A percentile compares a stretch with the other conserved stretches of the same genome.
Evolutionary conservation across 164 flowering plant genomes (phyloP).

Genomic region (Berberis vulgaris): DNA sequence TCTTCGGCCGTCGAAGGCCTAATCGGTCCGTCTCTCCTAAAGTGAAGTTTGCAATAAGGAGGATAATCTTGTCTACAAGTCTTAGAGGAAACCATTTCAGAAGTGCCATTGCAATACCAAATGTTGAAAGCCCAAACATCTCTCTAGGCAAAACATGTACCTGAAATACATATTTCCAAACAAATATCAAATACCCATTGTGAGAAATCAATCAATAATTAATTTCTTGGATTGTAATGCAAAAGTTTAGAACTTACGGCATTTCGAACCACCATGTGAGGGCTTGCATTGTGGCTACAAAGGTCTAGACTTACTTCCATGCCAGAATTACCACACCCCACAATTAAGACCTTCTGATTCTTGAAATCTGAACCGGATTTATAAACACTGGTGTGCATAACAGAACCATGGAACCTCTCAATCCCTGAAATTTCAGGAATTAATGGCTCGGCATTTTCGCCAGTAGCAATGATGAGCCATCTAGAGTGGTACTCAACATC

Average conservation of each 20-base stretch:
- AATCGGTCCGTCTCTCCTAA: slow-evolving; percentile 65
- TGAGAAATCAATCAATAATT: slow-evolving; percentile 1
- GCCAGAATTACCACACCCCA: slow-evolving; percentile 97
- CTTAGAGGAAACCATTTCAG: slow-evolving; percentile 71
- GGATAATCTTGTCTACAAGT: slow-evolving; percentile 65
- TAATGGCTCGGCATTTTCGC: slow-evolving; percentile 85
- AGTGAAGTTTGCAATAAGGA: slow-evolving; percentile 39
- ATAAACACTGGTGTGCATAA: slow-evolving; percentile 64
- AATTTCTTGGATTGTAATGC: neutral
- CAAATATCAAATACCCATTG: neutral
- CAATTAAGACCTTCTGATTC: slow-evolving; percentile 61
- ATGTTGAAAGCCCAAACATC: slow-evolving; percentile 79
- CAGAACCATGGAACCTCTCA: slow-evolving; percentile 46
- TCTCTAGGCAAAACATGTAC: slow-evolving; percentile 92
- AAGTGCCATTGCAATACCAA: slow-evolving; percentile 75
- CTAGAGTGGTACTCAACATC: slow-evolving; percentile 39
- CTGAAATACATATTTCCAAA: slow-evolving; percentile 21
- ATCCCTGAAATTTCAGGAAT: slow-evolving; percentile 61
- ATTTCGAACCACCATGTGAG: slow-evolving; percentile 83
- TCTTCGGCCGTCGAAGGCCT: slow-evolving; percentile 86
- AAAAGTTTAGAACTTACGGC: slow-evolving; percentile 38
- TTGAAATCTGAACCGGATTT: slow-evolving; percentile 58
- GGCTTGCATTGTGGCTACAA: slow-evolving; percentile 71
- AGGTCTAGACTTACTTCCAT: slow-evolving; percentile 98
- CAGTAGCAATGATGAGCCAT: slow-evolving; percentile 84